These are phyloP conservation scores for Volvox reticuliferus DNA, from an alignment of 139 green algal genomes.

Conservation along the genomic window DNA sequence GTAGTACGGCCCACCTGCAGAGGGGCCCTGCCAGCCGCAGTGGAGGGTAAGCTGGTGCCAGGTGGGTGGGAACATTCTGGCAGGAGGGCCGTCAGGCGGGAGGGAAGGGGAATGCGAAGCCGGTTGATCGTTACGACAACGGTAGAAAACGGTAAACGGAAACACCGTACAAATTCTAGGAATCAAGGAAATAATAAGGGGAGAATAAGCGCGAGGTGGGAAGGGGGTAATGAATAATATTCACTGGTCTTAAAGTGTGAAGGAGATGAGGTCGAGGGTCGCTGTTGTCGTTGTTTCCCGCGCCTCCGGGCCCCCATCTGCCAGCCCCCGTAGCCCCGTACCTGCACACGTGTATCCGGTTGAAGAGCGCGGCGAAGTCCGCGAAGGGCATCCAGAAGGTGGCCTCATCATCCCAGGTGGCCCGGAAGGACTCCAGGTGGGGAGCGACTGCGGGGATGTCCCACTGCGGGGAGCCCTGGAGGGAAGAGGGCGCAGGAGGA, in stretches of 20 bases:
- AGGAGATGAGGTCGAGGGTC: no score
- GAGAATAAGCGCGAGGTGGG: no score
- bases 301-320: no score
- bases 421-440: conserved; percentile 18
- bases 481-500: no score
- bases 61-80: conserved; percentile 61
- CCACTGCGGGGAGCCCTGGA: conserved; percentile 55
- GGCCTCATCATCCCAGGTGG: conserved; percentile 52
- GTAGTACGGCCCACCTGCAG: conserved; percentile 61
- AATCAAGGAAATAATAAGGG: no score
- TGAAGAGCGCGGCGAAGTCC: conserved; percentile 64
- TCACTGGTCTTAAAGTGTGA: no score
- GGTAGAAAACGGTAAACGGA: no score
- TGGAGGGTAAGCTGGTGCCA: conserved; percentile 77
- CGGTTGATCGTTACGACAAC: no score
- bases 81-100: neutral
- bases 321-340: neutral
- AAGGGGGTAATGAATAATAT: no score
- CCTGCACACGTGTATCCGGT: conserved; percentile 63
- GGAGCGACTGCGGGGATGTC: neutral
- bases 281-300: no score
- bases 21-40: conserved; percentile 69
- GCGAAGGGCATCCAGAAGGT: conserved; percentile 66
- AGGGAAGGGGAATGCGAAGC: neutral
- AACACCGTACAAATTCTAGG: no score